These are phyloP conservation scores for Leccinum broughii DNA, from an alignment of 768 basidiomycete genomes.

Conservation along the genomic window DNA sequence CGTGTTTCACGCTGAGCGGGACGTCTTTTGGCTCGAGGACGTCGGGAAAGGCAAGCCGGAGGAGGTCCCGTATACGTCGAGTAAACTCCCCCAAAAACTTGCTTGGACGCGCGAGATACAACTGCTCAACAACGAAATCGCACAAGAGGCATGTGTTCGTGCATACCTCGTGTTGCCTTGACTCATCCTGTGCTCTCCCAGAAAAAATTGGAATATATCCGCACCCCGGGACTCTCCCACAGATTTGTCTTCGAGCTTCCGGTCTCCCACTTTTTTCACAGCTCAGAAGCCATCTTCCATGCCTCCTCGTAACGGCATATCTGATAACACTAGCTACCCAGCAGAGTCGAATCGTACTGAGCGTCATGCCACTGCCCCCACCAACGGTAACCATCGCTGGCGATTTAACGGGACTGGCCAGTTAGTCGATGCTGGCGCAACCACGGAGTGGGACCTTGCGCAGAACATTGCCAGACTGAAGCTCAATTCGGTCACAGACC, in stretches of 20 bases:
- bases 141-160: conserved; percentile 45
- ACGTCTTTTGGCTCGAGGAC: too few species aligned
- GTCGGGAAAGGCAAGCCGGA: too few species aligned
- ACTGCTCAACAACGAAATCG: conserved; percentile 34
- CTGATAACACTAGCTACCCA: conserved; percentile 22
- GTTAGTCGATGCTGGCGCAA: conserved; percentile 52
- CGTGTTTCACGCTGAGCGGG: too few species aligned
- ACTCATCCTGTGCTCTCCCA: conserved; percentile 18
- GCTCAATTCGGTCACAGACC: conserved; percentile 56
- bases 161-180: conserved; percentile 26
- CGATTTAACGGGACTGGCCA: conserved; percentile 64
- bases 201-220: conserved; percentile 52
- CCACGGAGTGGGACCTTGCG: conserved; percentile 68
- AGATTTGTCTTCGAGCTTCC: conserved; percentile 35
- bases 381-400: conserved; percentile 53
- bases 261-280: conserved; percentile 32
- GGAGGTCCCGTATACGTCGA: too few species aligned
- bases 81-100: too few species aligned
- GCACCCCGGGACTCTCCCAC: conserved; percentile 40
- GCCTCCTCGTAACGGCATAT: conserved; percentile 44
- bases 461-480: conserved; percentile 74
- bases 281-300: conserved; percentile 46
- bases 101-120: conserved; percentile 52
- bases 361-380: conserved; percentile 38
- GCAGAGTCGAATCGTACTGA: conserved; percentile 36